Evolutionary conservation across 352 stramenopile genomes (phyloP), one percentile per base, ranked within the genome.

Genomic region (Phytophthora cactorum): DNA sequence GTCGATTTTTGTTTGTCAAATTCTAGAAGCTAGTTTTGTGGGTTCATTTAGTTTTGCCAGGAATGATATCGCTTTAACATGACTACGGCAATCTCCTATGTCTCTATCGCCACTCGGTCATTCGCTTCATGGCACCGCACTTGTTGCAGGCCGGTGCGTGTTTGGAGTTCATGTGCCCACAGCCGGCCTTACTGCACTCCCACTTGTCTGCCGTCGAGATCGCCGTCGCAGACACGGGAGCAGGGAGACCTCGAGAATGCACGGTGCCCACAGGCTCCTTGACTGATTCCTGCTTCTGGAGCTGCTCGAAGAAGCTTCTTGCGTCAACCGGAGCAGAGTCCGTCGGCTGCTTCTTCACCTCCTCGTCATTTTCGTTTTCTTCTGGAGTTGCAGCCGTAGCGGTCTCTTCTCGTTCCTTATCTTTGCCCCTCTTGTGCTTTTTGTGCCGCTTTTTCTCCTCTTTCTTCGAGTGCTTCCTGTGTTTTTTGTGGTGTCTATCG

Each of bases 91-190:
- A 22, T 22, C 22, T 22, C 22, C 22, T 22, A 22, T 22, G 22
- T 22, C 32, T 57, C 55, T 78, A 93, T 49, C 85, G 72, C 85
- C 85, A 93, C 70, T 93, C 81, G 29, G 66, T 87, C 65, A 93
- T 76, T 28, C 85, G 83, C 70, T 90, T 90, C 81, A 93, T 93
- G 11, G 85, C 81, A 43, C 81, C 81, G 59, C 85, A 93, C 59
- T 93, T 91, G 59, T 69, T 88, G 67, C 85, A 93, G 9, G 75
- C 62, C 2, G 69, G 53, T 9, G 83, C 79, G 51, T 88, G 74
- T 55, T 91, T 93, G 28, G 56, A 83, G 68, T 93, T 93, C 63
- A 78, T 78, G 51, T 93, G 69, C 29, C 85, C 85, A 43, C 85
- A 93, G 11, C 74, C 75, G 41, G 79, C 72, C 44, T 88, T 89